Evolutionary conservation across 495 filamentous ascomycete species (phyloP), one percentile per base, ranked within the genome.

Genomic region (Cercophora scortea): DNA sequence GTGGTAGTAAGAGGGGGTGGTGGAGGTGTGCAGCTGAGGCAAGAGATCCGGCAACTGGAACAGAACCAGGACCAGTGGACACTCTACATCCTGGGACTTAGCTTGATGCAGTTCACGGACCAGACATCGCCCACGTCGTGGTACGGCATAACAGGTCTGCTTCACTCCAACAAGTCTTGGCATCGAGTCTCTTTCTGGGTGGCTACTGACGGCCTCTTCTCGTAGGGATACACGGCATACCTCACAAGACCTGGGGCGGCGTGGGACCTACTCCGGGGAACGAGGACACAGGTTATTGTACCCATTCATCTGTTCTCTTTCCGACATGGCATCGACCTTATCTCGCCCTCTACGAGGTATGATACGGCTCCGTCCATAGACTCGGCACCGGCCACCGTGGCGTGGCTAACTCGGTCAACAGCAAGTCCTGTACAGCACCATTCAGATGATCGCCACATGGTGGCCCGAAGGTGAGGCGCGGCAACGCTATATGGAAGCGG

Each of bases 251-350:
- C 10, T 88, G 77, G 76, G 75, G 77, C 50, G 73, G 71, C 35
- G 83, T 84, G n/a, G 45, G 65, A 10, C 65, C 77, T 32, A 68
- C 64, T 18, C 59, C 70, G 5, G 74, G 73, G 6, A 72, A 70
- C 40, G 65, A 74, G 52, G 54, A 64, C 33, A 69, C 67, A 38
- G 86, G 84, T 5, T 88, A 86, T 58, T 89, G 86, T 55, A 69
- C 73, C 13, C 86, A 88, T 65, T 68, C 71, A 10, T 85, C 80
- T 8, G 77, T 81, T 44, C 68, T 88, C 34, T 88, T 88, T 57
- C 75, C 78, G 38, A 77, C 83, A 16, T 89, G 86, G 86, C 85
- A 89, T 69, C 71, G 86, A 41, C 79, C 84, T 13, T 89, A 88
- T 64, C 71, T 88, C 50, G 76, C 76, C 36, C 64, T 88, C 33